Evolutionary conservation across 2,329 filamentous ascomycete species (phyloP).

Genomic region (Cryphonectria japonica): DNA sequence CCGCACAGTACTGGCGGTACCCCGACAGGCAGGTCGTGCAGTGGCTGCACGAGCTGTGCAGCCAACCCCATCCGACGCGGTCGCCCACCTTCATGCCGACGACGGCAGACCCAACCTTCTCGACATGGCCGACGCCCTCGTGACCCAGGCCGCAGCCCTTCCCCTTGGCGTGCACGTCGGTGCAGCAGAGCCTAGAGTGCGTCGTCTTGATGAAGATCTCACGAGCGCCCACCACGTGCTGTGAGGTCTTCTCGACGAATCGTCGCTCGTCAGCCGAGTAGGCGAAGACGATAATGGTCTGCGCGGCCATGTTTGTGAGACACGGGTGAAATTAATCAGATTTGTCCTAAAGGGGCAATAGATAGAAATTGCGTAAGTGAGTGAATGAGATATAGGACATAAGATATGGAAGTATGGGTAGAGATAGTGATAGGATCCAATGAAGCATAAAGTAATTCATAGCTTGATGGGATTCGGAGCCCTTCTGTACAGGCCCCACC

Average conservation of each 20-base stretch:
- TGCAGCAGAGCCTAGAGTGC: conserved; percentile 64
- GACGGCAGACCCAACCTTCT: conserved; percentile 38
- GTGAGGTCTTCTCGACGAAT: conserved; percentile 12
- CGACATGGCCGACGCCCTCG: conserved; percentile 43
- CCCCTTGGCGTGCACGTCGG: conserved; percentile 45
- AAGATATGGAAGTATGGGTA: not conserved
- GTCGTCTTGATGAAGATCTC: conserved; percentile 61
- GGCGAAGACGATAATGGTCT: conserved; percentile 16
- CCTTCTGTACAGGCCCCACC: not conserved
- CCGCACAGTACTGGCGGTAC: conserved; percentile 35
- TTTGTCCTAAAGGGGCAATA: not conserved
- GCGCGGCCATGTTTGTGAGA: conserved; percentile 12
- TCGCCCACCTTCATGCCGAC: conserved; percentile 38
- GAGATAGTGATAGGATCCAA: not conserved
- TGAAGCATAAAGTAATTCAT: not conserved
- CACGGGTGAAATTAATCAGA: not conserved
- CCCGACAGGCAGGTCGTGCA: conserved; percentile 33
- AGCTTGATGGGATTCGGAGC: not conserved
- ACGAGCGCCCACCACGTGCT: conserved; percentile 13
- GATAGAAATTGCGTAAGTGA: not conserved
- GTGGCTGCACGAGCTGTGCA: conserved; percentile 36
- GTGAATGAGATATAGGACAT: not conserved
- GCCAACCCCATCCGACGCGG: conserved; percentile 42
- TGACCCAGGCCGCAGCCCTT: conserved; percentile 40
- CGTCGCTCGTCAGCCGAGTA: conserved; percentile 14